phyloP scores from a whole-genome alignment of 192 early-diverging fungal genomes.

The Chytriomyces sp. region DNA sequence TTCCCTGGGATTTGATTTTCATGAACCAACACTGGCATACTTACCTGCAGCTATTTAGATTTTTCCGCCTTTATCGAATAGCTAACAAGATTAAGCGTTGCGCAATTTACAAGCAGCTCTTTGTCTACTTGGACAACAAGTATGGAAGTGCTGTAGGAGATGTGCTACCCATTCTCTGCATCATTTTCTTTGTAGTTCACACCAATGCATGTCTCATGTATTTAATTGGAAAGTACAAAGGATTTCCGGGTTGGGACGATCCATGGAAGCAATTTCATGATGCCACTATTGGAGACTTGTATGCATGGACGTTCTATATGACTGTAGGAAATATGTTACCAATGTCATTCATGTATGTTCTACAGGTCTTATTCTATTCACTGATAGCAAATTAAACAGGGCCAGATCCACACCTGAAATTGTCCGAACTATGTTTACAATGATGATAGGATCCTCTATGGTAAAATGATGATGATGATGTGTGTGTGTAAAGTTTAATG shows the following conservation, averaged over 20 bases:
- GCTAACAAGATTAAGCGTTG: not conserved
- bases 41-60: not conserved
- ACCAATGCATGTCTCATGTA: conserved; percentile 17
- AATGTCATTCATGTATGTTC: conserved; percentile 16
- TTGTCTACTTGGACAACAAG: not conserved
- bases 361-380: not conserved
- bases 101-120: conserved; percentile 1
- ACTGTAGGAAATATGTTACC: conserved; percentile 26
- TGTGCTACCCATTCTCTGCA: conserved; percentile 1
- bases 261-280: conserved; percentile 3
- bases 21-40: not conserved
- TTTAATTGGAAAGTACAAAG: conserved; percentile 10
- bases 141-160: not conserved
- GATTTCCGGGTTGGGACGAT: conserved; percentile 10
- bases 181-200: conserved; percentile 13
- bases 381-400: not conserved
- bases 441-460: conserved; percentile 10
- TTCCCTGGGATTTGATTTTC: conserved; percentile 19
- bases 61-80: not conserved
- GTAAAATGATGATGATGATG: not conserved
- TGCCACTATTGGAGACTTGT: not conserved
- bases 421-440: not conserved
- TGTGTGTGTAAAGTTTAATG: not conserved
- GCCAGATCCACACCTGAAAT: not conserved
- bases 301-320: conserved; percentile 18